Conservation (phyloP, 139 green algal species). For the Microglena sp. region DNA sequence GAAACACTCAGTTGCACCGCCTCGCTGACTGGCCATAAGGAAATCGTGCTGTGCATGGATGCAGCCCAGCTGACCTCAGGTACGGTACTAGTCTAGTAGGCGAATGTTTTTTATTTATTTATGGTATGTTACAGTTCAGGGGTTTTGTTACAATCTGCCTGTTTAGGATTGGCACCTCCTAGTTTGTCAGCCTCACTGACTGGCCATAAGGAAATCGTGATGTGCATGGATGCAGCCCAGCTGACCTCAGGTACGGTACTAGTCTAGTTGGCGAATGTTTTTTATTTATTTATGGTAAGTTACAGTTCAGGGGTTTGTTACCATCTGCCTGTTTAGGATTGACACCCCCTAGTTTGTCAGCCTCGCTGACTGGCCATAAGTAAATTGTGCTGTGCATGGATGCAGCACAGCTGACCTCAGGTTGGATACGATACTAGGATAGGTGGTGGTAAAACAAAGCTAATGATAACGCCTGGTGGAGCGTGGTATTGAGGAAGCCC, state of each 20-base stretch:
- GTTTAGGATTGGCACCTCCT: too few species aligned
- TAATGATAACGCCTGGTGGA: too few species aligned
- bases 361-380: constrained; percentile 45
- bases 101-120: too few species aligned
- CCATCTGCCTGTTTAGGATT: too few species aligned
- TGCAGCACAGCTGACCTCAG: constrained; percentile 7
- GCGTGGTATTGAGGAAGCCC: too few species aligned
- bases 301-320: not conserved
- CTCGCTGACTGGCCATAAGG: constrained; percentile 45
- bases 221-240: constrained; percentile 32
- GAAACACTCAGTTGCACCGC: constrained; percentile 38
- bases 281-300: too few species aligned
- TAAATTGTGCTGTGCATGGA: constrained; percentile 32
- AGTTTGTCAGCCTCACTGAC: constrained; percentile 35
- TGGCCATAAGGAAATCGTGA: constrained; percentile 47
- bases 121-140: not conserved
- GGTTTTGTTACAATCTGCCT: too few species aligned
- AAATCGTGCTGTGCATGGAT: constrained; percentile 42
- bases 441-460: too few species aligned
- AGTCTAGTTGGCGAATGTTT: too few species aligned
- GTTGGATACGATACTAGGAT: too few species aligned
- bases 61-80: constrained; percentile 7
- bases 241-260: not conserved
- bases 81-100: too few species aligned
- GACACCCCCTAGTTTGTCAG: too few species aligned